A percentile compares a stretch with the other conserved stretches of the same genome.
These are phyloP conservation scores for Teratosphaeria destructans DNA, from an alignment of 2,329 filamentous ascomycete species.

Conservation along the genomic window DNA sequence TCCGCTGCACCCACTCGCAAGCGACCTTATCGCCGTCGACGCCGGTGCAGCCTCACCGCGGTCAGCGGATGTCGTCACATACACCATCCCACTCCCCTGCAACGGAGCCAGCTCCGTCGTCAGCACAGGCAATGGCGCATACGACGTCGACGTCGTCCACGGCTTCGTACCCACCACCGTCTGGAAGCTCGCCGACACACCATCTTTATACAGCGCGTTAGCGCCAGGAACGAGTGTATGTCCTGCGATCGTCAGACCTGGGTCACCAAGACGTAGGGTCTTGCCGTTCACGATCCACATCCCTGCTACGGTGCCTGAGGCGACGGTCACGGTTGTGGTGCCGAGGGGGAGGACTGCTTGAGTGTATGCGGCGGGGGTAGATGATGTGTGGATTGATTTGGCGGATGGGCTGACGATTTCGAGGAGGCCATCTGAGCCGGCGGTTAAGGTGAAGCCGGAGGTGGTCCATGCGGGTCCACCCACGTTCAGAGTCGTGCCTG, in stretches of 20 bases:
- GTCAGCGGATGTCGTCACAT: not conserved
- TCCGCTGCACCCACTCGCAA: not conserved
- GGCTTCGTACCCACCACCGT: not conserved
- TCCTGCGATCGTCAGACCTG: not conserved
- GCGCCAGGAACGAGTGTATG: not conserved
- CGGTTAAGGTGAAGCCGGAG: too few relatives aligned
- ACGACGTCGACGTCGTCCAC: not conserved
- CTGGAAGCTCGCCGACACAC: not conserved
- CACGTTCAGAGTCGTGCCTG: too few relatives aligned
- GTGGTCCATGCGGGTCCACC: too few relatives aligned
- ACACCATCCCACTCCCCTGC: not conserved
- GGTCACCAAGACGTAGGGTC: not conserved
- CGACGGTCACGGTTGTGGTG: not conserved
- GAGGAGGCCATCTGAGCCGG: too few relatives aligned
- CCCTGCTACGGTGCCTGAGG: not conserved
- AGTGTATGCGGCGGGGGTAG: not conserved
- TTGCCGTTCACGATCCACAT: not conserved
- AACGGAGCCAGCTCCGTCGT: not conserved
- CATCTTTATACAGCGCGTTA: not conserved
- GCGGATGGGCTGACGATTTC: too few relatives aligned
- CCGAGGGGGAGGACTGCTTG: not conserved
- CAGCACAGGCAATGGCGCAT: not conserved
- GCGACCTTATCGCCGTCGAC: not conserved
- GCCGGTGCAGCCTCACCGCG: not conserved
- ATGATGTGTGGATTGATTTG: not conserved